Evolutionary conservation across 345 rosid species (phyloP), one percentile per base, ranked within the genome.

Genomic region (Camelina neglecta): DNA sequence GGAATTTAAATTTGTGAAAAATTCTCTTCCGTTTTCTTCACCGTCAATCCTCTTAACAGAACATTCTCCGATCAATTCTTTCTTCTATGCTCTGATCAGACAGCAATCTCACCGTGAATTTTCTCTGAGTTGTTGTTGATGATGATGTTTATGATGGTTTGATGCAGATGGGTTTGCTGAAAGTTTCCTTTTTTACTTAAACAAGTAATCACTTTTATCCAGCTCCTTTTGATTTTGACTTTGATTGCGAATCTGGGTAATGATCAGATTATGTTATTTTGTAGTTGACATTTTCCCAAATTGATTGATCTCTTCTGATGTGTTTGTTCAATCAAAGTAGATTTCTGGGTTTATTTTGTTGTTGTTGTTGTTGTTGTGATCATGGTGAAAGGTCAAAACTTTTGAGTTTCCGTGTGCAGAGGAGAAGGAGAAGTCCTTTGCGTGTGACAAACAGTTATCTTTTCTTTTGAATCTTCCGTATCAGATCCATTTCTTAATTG

Each of bases 131-230:
- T 39, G 7, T 67, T 76, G 68, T 71, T 56, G 80, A 78, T 67
- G 72, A 20, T 53, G 39, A 73, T 78, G 59, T 48, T 66, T 45
- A 82, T 84, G 84, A 87, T 78, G 81, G 75, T 81, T 56, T 70
- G 61, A 79, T 86, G 86, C 83, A 71, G 84, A 83, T 83, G 84
- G 85, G 81, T 65, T 77, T 85, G 74, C 76, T 67, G 67, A 84
- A 81, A 85, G 79, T 31, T 60, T 81, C 8, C 12, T 76, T 78
- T 66, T 73, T 62, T 77, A 39, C 55, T 67, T 71, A 9, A 29
- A 80, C 81, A 78, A 76, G 85, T 85, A 82, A 84, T 85, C 65
- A 23, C 26, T 1, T 38, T 60, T 42, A 16, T 67, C 64, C 81
- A 57, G 75, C 21, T 62, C 35, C 16, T 24, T 6, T 49, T 36